Percentiles rank a stretch among this genome's conserved stretches.
Conservation (phyloP, 1,284 basidiomycete genomes). For the Ceratobasidium sp. region DNA sequence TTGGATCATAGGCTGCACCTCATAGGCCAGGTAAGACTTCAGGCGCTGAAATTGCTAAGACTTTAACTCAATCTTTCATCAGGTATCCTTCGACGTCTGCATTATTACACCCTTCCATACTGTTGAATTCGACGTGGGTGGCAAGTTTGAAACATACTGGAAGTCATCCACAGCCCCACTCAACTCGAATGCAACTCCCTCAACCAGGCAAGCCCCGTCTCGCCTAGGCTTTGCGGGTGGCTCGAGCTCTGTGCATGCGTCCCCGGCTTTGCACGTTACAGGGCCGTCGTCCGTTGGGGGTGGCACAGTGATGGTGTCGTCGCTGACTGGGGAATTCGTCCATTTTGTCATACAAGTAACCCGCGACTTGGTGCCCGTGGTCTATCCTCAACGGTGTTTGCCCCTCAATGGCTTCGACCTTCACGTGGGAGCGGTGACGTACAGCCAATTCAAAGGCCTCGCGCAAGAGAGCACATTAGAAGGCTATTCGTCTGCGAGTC, state of each 20-base stretch:
- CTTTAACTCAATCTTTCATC: conserved; percentile 25
- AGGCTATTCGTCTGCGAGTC: conserved; percentile 58
- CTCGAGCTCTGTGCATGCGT: conserved; percentile 28
- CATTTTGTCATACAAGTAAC: conserved; percentile 92
- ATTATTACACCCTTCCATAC: conserved; percentile 92
- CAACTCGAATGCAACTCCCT: conserved; percentile 56
- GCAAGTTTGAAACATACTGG: conserved; percentile 96
- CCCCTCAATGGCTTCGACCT: conserved; percentile 81
- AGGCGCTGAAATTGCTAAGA: conserved; percentile 25
- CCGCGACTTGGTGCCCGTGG: conserved; percentile 86
- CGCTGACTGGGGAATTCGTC: conserved; percentile 87
- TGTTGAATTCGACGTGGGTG: conserved; percentile 95
- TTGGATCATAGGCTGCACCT: conserved; percentile 93
- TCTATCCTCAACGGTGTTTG: conserved; percentile 76
- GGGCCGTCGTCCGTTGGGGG: conserved; percentile 42
- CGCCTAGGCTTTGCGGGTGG: conserved; percentile 29
- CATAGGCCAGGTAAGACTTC: conserved; percentile 82
- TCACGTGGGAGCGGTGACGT: conserved; percentile 83
- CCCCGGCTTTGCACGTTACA: conserved; percentile 43
- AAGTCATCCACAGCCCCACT: conserved; percentile 81
- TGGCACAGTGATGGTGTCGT: conserved; percentile 79
- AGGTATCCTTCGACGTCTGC: conserved; percentile 90
- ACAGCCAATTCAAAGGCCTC: conserved; percentile 79
- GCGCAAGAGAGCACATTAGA: conserved; percentile 61
- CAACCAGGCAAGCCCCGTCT: conserved; percentile 35